Evolutionary conservation across 1,139 yeast species (phyloP), one percentile per base, ranked within the genome.

Genomic region (Geotrichum macrosporum): DNA sequence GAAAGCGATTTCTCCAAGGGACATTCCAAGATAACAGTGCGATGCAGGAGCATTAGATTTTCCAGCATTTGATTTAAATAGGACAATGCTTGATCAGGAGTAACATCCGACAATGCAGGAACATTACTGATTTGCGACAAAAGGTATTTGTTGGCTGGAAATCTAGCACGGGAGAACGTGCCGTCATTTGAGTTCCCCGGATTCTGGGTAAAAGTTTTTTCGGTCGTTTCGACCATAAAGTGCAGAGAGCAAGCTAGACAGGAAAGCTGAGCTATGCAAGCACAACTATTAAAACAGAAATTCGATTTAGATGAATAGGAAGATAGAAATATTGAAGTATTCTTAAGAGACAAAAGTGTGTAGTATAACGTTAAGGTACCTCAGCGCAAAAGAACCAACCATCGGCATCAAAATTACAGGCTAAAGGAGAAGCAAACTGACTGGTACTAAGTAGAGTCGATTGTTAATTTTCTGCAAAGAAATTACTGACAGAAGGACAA

Each of bases 71-170:
- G 58, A 38, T 53, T 53, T 24, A 58, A 46, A 41, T 52, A 57
- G 21, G 50, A 55, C 41, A 58, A 44, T 12, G 62, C 61, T 40
- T 56, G 52, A 10, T 55, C 53, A 6, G 60, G 48, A 3, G 53
- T 36, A 21, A 58, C 50, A 6, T 51, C 36, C 26, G 38, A 36
- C 12, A 58, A 38, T 16, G 50, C 54, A 2, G 61, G 61, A 30
- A 55, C 47, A 19, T 39, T 26, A n/a, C 35, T 24, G 8, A 44
- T 38, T 34, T 44, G 43, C 8, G 40, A 19, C 9, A 44, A 33
- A 6, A 38, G 21, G 21, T 38, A 32, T n/a, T 13, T 34, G 21
- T 20, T 22, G 15, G 44, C 30, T 3, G 44, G 35, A 15, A 44
- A 12, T 3, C 34, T 36, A 3, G 33, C 13, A 10, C 34, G n/a